phyloP scores from a whole-genome alignment of 2,329 filamentous ascomycete species.

The Domatiomyces globalis region DNA sequence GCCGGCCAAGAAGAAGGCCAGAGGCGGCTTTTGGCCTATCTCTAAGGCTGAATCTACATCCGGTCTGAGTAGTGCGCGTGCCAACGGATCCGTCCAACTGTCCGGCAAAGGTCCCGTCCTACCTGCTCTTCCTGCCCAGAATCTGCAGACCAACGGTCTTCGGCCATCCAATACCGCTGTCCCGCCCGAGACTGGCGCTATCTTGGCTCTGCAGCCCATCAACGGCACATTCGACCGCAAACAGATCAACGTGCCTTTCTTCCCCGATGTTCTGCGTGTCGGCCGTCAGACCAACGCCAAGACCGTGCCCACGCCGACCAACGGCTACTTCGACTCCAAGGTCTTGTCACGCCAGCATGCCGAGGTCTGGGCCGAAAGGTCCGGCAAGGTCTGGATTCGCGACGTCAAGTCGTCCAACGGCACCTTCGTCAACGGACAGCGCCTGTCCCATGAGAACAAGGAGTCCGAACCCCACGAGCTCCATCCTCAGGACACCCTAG shows the following conservation, averaged over 20 bases:
- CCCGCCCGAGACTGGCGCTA: constrained; percentile 50
- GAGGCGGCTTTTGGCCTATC: constrained; percentile 47
- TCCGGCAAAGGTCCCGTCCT: constrained; percentile 13
- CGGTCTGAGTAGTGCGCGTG: constrained; percentile 46
- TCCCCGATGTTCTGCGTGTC: constrained; percentile 85
- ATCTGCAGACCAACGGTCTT: constrained; percentile 49
- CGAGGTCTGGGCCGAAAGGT: constrained; percentile 78
- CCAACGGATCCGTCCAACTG: constrained; percentile 43
- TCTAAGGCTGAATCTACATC: constrained; percentile 53
- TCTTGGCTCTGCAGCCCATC: constrained; percentile 74
- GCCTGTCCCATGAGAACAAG: constrained; percentile 82
- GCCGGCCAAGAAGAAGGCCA: constrained; percentile 34
- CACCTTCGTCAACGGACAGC: constrained; percentile 88
- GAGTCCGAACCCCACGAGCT: constrained; percentile 94
- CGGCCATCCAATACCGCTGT: constrained; percentile 30
- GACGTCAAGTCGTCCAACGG: constrained; percentile 98
- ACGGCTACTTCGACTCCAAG: constrained; percentile 97
- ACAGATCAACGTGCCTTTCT: constrained; percentile 83
- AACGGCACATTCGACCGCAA: constrained; percentile 97
- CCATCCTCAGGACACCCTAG: constrained; percentile 77
- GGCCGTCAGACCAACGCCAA: constrained; percentile 95
- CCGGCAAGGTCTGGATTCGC: constrained; percentile 83
- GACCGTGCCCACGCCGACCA: constrained; percentile 75
- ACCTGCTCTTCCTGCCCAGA: constrained; percentile 52
- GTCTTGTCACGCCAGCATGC: constrained; percentile 92